These are phyloP conservation scores for Phytopythium chamaehyphon DNA, from an alignment of 352 stramenopile species.

Conservation along the genomic window DNA sequence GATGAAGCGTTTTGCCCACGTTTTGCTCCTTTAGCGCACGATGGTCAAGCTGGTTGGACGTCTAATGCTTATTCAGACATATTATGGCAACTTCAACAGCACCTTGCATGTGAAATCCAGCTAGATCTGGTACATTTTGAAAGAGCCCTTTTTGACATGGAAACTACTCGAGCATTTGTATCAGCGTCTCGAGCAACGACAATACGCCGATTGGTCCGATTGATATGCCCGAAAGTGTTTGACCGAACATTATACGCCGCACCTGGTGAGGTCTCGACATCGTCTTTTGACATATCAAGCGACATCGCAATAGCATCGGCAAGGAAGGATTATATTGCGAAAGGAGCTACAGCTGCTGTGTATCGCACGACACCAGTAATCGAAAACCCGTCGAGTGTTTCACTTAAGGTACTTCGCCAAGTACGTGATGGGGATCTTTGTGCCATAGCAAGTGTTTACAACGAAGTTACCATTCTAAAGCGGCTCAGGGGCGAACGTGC, in stretches of 20 bases:
- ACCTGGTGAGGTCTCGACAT: background rate
- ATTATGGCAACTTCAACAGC: constrained; percentile 41
- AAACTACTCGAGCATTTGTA: constrained; percentile 20
- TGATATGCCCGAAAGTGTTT: constrained; percentile 37
- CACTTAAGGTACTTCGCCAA: constrained; percentile 56
- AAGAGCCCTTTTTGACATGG: constrained; percentile 24
- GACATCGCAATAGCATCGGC: background rate
- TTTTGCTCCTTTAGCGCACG: constrained; percentile 12
- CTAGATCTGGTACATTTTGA: constrained; percentile 20
- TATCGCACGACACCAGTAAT: constrained; percentile 26
- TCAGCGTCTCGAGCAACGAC: constrained; percentile 19
- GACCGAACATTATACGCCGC: constrained; percentile 31
- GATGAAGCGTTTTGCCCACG: constrained; percentile 31
- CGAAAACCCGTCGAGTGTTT: constrained; percentile 13
- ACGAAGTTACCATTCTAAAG: constrained; percentile 50
- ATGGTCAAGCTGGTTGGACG: background rate
- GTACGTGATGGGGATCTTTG: constrained; percentile 35
- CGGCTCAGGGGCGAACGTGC: constrained; percentile 38
- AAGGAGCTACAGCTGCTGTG: constrained; percentile 46
- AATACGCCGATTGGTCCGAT: constrained; percentile 26
- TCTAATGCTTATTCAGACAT: constrained; percentile 15
- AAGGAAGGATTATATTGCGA: constrained; percentile 32
- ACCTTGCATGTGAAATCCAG: constrained; percentile 13
- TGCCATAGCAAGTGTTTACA: constrained; percentile 37
- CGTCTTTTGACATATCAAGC: background rate